phyloP scores from a whole-genome alignment of 2,329 filamentous ascomycete species.

The Helotiales sp. region DNA sequence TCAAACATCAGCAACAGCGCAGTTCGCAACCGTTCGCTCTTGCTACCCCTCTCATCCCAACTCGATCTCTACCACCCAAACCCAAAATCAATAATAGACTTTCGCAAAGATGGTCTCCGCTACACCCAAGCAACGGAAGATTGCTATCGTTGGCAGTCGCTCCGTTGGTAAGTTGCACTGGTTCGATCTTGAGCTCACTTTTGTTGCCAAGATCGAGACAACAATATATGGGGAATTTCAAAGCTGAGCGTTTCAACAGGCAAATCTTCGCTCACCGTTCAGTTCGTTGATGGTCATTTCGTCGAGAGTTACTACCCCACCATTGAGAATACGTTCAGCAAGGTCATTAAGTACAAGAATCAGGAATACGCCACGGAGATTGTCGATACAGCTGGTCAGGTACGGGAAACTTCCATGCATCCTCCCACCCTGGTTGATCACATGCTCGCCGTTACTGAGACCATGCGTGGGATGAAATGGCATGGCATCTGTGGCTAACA shows the following conservation, averaged over 20 bases:
- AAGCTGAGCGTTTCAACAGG: constrained; percentile 56
- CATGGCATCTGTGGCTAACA: constrained; percentile 19
- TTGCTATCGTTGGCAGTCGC: constrained; percentile 93
- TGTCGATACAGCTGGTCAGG: constrained; percentile 95
- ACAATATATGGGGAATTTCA: background rate
- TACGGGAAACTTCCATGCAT: constrained; percentile 47
- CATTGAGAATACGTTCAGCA: constrained; percentile 98
- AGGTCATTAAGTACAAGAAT: constrained; percentile 88
- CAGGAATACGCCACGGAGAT: constrained; percentile 97
- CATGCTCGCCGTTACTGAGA: constrained; percentile 12
- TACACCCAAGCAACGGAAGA: constrained; percentile 81
- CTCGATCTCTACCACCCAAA: background rate
- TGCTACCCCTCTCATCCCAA: background rate
- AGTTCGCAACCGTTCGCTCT: constrained; percentile 8
- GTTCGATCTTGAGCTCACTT: constrained; percentile 21
- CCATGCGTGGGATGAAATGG: background rate
- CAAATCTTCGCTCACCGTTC: constrained; percentile 96
- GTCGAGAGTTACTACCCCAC: constrained; percentile 99
- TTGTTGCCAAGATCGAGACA: constrained; percentile 4
- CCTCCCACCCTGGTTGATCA: constrained; percentile 12
- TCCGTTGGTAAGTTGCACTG: constrained; percentile 72
- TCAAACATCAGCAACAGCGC: background rate
- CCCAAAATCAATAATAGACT: background rate
- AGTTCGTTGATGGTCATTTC: constrained; percentile 96
- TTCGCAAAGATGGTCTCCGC: constrained; percentile 27